Percentiles rank a stretch among this genome's conserved stretches.
These are phyloP conservation scores for Saksenaea vasiformis DNA, from an alignment of 371 early-diverging fungal species.

Conservation along the genomic window DNA sequence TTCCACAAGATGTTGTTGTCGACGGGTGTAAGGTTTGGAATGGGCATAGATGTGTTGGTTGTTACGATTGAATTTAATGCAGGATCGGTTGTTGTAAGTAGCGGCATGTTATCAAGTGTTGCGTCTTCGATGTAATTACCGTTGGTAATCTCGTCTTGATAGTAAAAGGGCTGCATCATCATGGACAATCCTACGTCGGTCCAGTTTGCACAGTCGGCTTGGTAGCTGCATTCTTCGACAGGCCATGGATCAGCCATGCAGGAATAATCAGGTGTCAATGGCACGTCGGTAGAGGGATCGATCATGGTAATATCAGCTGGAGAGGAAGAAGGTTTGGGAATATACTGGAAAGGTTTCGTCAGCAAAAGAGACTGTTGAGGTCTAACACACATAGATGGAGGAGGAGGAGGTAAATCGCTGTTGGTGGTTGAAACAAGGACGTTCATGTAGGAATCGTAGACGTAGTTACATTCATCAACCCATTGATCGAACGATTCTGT, in stretches of 20 bases:
- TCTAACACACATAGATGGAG: not conserved
- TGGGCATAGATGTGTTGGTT: not conserved
- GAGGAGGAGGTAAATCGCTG: not conserved
- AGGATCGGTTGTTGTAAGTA: not conserved
- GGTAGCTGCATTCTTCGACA: not conserved
- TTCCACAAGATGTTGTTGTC: not conserved
- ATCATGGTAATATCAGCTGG: conserved; percentile 1
- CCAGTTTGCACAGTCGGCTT: not conserved
- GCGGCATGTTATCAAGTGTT: not conserved
- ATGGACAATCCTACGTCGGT: not conserved
- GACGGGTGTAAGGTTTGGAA: not conserved
- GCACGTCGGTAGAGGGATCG: conserved; percentile 2
- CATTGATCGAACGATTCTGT: not conserved
- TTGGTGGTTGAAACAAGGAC: not conserved
- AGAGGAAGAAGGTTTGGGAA: not conserved
- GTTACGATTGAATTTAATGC: not conserved
- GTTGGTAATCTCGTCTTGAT: not conserved
- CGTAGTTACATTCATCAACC: not conserved
- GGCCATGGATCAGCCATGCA: conserved; percentile 3
- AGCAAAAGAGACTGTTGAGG: not conserved
- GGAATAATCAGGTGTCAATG: conserved; percentile 1
- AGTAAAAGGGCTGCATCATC: conserved; percentile 9
- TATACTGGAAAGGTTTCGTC: not conserved
- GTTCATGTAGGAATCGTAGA: not conserved
- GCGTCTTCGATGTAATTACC: not conserved